phyloP scores from a whole-genome alignment of 2,329 filamentous ascomycete genomes.

The Xylariales sp. region DNA sequence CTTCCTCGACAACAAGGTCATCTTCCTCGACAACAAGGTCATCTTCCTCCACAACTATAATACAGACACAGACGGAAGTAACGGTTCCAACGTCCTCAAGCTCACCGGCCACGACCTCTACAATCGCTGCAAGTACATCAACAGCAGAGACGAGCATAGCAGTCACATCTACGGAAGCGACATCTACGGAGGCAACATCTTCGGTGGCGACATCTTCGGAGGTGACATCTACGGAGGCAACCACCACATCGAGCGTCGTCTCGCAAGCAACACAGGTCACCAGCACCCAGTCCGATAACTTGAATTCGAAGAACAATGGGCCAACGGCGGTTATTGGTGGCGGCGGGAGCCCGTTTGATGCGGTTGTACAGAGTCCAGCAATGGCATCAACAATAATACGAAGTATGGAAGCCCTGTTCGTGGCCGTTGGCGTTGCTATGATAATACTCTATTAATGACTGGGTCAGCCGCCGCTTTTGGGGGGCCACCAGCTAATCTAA shows the following conservation, averaged over 20 bases:
- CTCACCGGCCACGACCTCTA: background rate
- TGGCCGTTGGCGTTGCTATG: conserved; percentile 2
- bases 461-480: too few species aligned
- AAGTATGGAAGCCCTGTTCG: conserved; percentile 3
- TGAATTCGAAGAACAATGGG: too few species aligned
- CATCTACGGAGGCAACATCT: background rate
- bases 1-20: too few species aligned
- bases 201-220: background rate
- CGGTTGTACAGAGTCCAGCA: conserved; percentile 1
- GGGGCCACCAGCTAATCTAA: too few species aligned
- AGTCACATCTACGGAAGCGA: background rate
- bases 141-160: conserved; percentile 1
- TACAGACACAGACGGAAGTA: too few species aligned
- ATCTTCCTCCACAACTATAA: too few species aligned
- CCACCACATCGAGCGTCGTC: background rate
- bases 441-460: conserved; percentile 8
- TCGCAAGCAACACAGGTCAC: conserved; percentile 4
- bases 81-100: background rate
- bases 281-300: background rate
- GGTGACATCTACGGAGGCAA: background rate
- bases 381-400: background rate
- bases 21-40: too few species aligned
- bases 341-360: conserved; percentile 21
- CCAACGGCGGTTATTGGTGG: conserved; percentile 6
- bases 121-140: background rate